Conservation (phyloP, 345 rosid genomes). For the Populus euphratica region DNA sequence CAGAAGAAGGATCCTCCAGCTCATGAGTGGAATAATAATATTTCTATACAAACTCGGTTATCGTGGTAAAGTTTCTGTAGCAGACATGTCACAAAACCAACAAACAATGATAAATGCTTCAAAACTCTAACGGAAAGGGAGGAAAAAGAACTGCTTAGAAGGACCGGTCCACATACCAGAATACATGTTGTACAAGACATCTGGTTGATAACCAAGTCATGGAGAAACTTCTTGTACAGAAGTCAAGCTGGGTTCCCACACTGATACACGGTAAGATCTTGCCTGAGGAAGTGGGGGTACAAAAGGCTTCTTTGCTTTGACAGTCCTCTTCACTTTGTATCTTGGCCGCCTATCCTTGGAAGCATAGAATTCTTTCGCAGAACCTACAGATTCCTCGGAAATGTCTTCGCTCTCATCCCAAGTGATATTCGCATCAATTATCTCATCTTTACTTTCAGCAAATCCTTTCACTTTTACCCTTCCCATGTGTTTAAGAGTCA, state of each 20-base stretch:
- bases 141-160: not conserved
- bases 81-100: not conserved
- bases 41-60: not conserved
- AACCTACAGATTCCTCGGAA: conserved; percentile 31
- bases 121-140: not conserved
- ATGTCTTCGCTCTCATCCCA: conserved; percentile 23
- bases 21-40: not conserved
- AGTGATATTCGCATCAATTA: conserved; percentile 31
- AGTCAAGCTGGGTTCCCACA: conserved; percentile 55
- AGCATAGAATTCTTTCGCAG: conserved; percentile 45
- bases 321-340: conserved; percentile 14
- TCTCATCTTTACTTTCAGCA: conserved; percentile 16
- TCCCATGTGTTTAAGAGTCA: conserved; percentile 31
- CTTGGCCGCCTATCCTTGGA: conserved; percentile 24
- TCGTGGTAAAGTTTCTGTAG: not conserved
- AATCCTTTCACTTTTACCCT: conserved; percentile 17
- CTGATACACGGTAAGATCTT: conserved; percentile 11
- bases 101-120: not conserved
- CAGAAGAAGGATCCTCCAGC: not conserved
- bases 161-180: conserved; percentile 15
- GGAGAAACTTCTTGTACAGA: conserved; percentile 57
- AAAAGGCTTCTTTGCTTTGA: conserved; percentile 42
- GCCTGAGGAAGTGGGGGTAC: conserved; percentile 46
- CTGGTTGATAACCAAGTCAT: conserved; percentile 14
- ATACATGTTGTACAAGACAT: conserved; percentile 4